Conservation (phyloP, 2,329 filamentous ascomycete genomes). For the Cordyceps fumosorosea region DNA sequence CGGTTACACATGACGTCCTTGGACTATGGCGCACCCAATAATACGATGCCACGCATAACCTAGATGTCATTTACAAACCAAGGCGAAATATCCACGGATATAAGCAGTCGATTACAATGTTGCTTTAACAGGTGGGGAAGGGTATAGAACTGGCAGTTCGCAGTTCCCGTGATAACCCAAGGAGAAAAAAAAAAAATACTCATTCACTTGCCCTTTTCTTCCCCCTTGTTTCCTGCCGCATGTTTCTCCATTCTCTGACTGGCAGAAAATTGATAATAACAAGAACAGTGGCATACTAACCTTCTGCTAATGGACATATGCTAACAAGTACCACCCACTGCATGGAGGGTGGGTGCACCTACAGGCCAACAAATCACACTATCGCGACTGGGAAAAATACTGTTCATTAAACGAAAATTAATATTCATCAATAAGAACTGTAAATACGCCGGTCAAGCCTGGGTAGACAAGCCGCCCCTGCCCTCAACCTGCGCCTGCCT, state of each 20-base stretch:
- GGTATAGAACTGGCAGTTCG: neutral
- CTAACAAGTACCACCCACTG: too few relatives aligned
- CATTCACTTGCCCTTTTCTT: neutral
- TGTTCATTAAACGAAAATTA: too few relatives aligned
- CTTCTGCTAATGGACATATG: too few relatives aligned
- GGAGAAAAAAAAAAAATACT: neutral
- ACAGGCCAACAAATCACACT: too few relatives aligned
- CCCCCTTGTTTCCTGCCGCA: neutral
- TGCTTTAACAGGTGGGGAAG: neutral
- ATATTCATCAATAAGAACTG: too few relatives aligned
- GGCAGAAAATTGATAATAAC: neutral
- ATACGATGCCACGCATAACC: neutral
- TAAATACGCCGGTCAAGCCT: neutral
- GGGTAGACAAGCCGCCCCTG: neutral
- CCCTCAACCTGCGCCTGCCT: neutral
- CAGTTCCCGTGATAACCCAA: neutral
- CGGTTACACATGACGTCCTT: conserved; percentile 1
- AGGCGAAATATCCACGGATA: neutral
- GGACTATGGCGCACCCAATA: neutral
- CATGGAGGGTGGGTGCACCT: too few relatives aligned
- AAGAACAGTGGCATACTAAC: neutral
- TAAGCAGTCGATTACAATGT: neutral
- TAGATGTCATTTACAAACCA: neutral
- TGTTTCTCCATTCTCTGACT: neutral
- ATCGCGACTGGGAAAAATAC: too few relatives aligned